Evolutionary conservation across 192 early-diverging fungal species (phyloP), one percentile per base, ranked within the genome.

Genomic region (Umbelopsis ramanniana): DNA sequence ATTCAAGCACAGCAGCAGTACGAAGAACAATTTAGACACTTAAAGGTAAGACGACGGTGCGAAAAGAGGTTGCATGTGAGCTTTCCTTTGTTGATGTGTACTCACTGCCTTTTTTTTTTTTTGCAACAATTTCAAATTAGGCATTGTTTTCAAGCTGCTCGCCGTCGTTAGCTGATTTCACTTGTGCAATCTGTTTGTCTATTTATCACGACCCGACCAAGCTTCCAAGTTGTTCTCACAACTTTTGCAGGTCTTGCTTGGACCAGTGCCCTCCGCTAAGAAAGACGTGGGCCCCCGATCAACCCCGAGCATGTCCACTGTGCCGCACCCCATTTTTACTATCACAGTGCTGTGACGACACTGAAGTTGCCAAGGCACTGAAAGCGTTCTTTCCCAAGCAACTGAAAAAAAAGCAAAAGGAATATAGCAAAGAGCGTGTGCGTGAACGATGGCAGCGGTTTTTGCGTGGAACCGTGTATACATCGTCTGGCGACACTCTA

Each of bases 131-230:
- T 5, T 19, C 15, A n/a, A 15, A 21, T 4, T 37, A 63, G 57
- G 26, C 15, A 4, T n/a, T 63, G 33, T 26, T 63, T 7, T 63
- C 33, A 1, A 63, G 29, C 17, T 63, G 33, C 17, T 29, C 57
- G 19, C 69, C 69, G 37, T 47, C 69, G n/a, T 23, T 70, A 24
- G 69, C 53, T 46, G 69, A 70, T 24, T 70, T 70, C 48, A 70
- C 69, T 40, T 70, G 69, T 24, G 40, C 69, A 12, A 70, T 70
- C 50, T 70, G 69, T 26, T 40, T 70, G 22, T 46, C 45, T 24
- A 50, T 70, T 48, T 70, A 70, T 52, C 53, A 70, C 26, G 69
- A 70, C 9, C 69, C 69, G 10, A 70, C 69, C 17, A 50, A 38
- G 14, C 69, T 70, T 33, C 46, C 69, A 22, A 22, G 33, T 33